Evolutionary conservation across 441 rosid genomes (phyloP).

Genomic region (Flueggea neowawraea): DNA sequence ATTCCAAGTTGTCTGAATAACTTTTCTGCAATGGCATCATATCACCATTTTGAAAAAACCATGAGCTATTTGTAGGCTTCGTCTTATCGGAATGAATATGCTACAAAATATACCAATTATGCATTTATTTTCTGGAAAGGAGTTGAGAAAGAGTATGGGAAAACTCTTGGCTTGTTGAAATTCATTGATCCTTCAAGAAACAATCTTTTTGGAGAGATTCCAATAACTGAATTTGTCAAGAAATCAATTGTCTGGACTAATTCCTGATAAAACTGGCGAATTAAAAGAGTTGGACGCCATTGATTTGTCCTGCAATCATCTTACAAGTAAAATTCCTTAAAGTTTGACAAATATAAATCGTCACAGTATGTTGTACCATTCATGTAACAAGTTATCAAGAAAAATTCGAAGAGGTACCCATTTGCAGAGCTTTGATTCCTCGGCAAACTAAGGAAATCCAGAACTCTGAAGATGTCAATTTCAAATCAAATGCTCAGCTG

Average conservation of each 20-base stretch:
- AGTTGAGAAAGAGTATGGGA: not conserved
- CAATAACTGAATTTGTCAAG: conserved; percentile 4
- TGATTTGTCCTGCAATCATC: conserved; percentile 10
- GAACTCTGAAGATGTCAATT: conserved; percentile 14
- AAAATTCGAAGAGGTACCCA: conserved; percentile 5
- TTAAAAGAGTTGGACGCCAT: not conserved
- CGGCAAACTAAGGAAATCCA: conserved; percentile 9
- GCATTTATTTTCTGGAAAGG: no score
- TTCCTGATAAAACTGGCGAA: not conserved
- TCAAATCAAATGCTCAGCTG: conserved; percentile 3
- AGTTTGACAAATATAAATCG: not conserved
- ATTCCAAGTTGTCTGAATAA: no score
- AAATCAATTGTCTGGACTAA: not conserved
- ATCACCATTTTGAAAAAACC: no score
- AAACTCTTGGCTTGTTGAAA: conserved; percentile 4
- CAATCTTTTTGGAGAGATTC: conserved; percentile 10
- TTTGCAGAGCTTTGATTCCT: not conserved
- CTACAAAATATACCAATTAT: no score
- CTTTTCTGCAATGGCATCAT: no score
- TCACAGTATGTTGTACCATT: conserved; percentile 3
- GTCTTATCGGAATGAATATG: no score
- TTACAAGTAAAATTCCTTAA: conserved; percentile 9
- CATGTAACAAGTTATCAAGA: conserved; percentile 10
- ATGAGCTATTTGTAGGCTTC: no score
- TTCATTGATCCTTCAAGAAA: conserved; percentile 13